Evolutionary conservation across 2,329 filamentous ascomycete genomes (phyloP).

Genomic region (Sporothrix brasiliensis): DNA sequence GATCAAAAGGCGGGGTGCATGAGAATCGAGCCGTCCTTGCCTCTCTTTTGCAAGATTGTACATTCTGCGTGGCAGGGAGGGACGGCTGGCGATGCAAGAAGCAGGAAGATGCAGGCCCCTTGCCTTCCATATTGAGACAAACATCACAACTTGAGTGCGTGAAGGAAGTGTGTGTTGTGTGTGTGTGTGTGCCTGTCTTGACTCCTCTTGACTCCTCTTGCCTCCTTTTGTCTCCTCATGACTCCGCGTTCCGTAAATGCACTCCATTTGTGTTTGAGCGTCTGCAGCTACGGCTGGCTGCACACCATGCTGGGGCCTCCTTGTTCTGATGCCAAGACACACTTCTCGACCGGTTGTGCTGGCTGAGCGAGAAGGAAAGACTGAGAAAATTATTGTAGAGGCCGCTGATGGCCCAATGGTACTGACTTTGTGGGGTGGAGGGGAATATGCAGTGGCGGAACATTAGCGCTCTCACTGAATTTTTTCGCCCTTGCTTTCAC

Average conservation of each 20-base stretch:
- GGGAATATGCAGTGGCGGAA: conserved; percentile 21
- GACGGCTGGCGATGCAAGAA: conserved; percentile 14
- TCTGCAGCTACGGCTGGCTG: conserved; percentile 16
- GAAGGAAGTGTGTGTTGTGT: background rate
- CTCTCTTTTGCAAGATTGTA: background rate
- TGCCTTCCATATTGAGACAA: background rate
- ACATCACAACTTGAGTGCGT: background rate
- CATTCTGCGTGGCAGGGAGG: background rate
- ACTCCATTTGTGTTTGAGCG: conserved; percentile 7
- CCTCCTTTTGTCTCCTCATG: too few species aligned
- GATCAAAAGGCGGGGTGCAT: conserved; percentile 29
- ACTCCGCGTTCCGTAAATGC: background rate
- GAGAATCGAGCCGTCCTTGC: background rate
- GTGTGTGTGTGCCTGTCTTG: background rate
- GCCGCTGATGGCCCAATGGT: background rate
- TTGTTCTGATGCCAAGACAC: background rate
- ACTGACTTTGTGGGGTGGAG: background rate
- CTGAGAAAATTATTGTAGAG: background rate
- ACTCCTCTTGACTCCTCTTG: too few species aligned
- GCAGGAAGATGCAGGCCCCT: background rate
- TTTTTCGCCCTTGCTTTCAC: background rate
- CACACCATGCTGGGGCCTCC: background rate
- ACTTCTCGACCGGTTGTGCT: background rate
- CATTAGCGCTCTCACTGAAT: conserved; percentile 19
- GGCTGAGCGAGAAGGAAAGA: background rate